Evolutionary conservation across 108 stramenopile genomes (phyloP), one percentile per base, ranked within the genome.

Genomic region (Cylindrotheca closterium): DNA sequence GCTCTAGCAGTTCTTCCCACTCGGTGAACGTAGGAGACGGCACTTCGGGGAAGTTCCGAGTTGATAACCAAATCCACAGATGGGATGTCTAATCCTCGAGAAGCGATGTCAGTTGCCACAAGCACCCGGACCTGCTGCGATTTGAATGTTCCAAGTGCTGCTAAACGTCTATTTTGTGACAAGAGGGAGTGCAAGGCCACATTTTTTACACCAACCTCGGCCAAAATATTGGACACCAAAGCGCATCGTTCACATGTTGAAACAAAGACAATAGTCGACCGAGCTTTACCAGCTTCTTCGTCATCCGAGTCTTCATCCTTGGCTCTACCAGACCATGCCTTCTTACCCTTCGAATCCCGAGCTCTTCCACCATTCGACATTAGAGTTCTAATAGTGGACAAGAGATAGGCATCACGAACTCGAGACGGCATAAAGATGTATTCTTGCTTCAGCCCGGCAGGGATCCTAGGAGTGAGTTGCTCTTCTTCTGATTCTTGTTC

Each of bases 21-120:
- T 26, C 99, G 73, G 65, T 98, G 96, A 15, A 98, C 85, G 75
- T 99, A 98, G 68, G 96, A 95, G 29, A 96, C 92, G 1, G 94
- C 86, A 64, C 84, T 88, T 37, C 89, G 66, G 0, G 99, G 99
- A 0, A 99, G 78, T 66, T 99, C 99, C 27, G 89, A 83, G 68
- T 99, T 98, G 37, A 99, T 47, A 19, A 99, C 99, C 33, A 97
- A 70, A 65, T 98, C 98, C 0, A 99, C 97, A 49, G 85, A 74
- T 1, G 99, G 99, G 27, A 99, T 95, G 71, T 99, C 99, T 25
- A 99, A 68, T 5, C 99, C 99, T 5, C 99, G 77, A 23, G 80
- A 78, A 2, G 99, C 99, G 25, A 99, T 96, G 61, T 99, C 99
- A 4, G 99, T 99, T 10, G 99, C 99, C 4, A 99, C 91, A 57